Percentiles rank a stretch among this genome's conserved stretches.
Conservation (phyloP, 805 yeast genomes). For the Candida berthetii region DNA sequence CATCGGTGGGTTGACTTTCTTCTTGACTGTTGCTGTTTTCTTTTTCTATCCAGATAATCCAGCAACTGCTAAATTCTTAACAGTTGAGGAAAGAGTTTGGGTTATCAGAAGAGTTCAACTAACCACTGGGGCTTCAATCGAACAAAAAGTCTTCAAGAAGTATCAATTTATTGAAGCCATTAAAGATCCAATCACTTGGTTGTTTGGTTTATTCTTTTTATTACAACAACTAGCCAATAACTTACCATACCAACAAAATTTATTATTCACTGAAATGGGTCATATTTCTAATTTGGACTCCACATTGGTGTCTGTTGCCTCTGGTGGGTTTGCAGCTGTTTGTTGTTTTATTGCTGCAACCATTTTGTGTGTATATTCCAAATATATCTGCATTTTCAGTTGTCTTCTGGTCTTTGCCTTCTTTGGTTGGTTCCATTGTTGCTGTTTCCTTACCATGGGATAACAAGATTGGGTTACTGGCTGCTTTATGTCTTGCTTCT, state of each 20-base stretch:
- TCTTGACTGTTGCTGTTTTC: slow-evolving; percentile 26
- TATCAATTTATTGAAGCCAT: slow-evolving; percentile 45
- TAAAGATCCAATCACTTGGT: slow-evolving; percentile 42
- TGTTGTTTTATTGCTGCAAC: slow-evolving; percentile 32
- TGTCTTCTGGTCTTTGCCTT: slow-evolving; percentile 34
- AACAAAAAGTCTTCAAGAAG: slow-evolving; percentile 39
- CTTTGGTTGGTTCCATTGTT: slow-evolving; percentile 38
- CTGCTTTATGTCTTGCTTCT: slow-evolving; percentile 34
- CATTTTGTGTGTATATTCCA: slow-evolving; percentile 23
- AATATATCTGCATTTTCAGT: slow-evolving; percentile 32
- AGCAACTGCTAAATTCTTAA: slow-evolving; percentile 39
- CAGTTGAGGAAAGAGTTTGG: slow-evolving; percentile 44
- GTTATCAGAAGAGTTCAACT: slow-evolving; percentile 24
- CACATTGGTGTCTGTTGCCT: slow-evolving; percentile 47
- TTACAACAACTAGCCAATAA: slow-evolving; percentile 46
- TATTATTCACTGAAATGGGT: slow-evolving; percentile 40
- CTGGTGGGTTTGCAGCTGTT: slow-evolving; percentile 42
- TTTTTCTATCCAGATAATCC: slow-evolving; percentile 53
- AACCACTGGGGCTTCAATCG: slow-evolving; percentile 33
- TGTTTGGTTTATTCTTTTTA: slow-evolving; percentile 34
- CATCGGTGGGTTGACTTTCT: slow-evolving; percentile 47
- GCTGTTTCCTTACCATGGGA: slow-evolving; percentile 38
- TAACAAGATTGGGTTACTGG: slow-evolving; percentile 35
- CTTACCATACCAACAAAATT: slow-evolving; percentile 44
- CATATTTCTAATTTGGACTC: slow-evolving; percentile 36